Conservation (phyloP, 495 filamentous ascomycete species). For the Tuber calosporum region DNA sequence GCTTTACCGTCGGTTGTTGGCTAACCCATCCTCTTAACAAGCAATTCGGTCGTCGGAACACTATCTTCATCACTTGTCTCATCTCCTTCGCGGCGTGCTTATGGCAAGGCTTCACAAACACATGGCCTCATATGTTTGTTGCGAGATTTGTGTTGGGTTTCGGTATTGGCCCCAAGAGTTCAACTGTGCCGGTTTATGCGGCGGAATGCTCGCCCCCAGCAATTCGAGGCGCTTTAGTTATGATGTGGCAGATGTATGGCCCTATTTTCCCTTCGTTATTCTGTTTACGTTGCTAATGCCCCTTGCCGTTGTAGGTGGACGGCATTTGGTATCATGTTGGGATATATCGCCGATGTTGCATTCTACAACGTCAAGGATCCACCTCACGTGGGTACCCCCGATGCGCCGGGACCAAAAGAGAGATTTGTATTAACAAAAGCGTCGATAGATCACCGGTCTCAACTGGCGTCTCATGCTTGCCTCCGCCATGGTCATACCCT, state of each 20-base stretch:
- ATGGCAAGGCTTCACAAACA: slow-evolving; percentile 67
- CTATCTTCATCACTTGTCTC: slow-evolving; percentile 69
- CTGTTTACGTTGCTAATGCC: not conserved
- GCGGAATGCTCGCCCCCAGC: slow-evolving; percentile 64
- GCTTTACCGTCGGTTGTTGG: slow-evolving; percentile 74
- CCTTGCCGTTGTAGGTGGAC: slow-evolving; percentile 51
- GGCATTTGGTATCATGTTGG: slow-evolving; percentile 75
- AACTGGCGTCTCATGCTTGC: slow-evolving; percentile 84
- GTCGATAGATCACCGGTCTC: slow-evolving; percentile 50
- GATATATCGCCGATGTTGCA: slow-evolving; percentile 63
- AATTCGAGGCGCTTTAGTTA: slow-evolving; percentile 68
- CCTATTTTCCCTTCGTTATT: not conserved
- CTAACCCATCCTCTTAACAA: slow-evolving; percentile 62
- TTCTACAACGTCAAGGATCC: slow-evolving; percentile 50
- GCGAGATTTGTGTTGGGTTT: slow-evolving; percentile 65
- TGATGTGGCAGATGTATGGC: slow-evolving; percentile 68
- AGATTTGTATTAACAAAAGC: not conserved
- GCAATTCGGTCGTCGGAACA: slow-evolving; percentile 70
- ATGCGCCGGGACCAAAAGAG: not conserved
- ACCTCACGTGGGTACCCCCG: slow-evolving; percentile 20
- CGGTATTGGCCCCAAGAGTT: slow-evolving; percentile 73
- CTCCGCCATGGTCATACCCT: slow-evolving; percentile 65
- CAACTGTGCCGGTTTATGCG: slow-evolving; percentile 71
- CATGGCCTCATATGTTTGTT: slow-evolving; percentile 60
- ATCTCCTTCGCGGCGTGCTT: slow-evolving; percentile 64